phyloP scores from a whole-genome alignment of 1,284 basidiomycete genomes.

The Papiliotrema nemorosa region DNA sequence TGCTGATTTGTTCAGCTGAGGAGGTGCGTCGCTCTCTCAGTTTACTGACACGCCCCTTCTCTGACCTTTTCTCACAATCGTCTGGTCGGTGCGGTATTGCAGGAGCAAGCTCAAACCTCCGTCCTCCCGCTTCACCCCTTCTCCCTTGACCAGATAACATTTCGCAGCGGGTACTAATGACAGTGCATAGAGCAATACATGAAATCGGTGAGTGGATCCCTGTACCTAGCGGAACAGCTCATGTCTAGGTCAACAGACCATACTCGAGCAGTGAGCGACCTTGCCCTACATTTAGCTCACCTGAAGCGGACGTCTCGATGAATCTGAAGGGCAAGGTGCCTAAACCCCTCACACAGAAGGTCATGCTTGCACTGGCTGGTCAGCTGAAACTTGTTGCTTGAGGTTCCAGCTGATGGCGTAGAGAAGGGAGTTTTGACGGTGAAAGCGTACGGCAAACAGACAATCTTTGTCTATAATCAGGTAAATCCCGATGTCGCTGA shows the following conservation, averaged over 20 bases:
- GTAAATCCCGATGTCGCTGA: background rate
- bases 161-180: background rate
- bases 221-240: background rate
- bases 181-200: constrained; percentile 47
- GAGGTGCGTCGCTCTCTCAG: background rate
- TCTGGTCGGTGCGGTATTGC: too few relatives aligned
- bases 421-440: constrained; percentile 42
- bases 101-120: too few relatives aligned
- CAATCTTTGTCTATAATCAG: constrained; percentile 51
- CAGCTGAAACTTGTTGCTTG: background rate
- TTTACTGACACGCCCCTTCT: too few relatives aligned
- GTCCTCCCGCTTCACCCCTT: constrained; percentile 8
- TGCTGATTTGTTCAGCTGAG: too few relatives aligned
- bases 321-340: constrained; percentile 81
- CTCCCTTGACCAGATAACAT: constrained; percentile 30
- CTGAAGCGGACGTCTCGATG: constrained; percentile 69
- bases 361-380: constrained; percentile 70
- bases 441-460: constrained; percentile 66
- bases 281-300: background rate
- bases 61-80: too few relatives aligned
- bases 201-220: constrained; percentile 26
- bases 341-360: constrained; percentile 75
- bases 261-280: constrained; percentile 40
- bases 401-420: constrained; percentile 5
- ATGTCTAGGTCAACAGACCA: constrained; percentile 35